Evolutionary conservation across 129 eudicot species (phyloP).

Genomic region (Lactuca sativa): DNA sequence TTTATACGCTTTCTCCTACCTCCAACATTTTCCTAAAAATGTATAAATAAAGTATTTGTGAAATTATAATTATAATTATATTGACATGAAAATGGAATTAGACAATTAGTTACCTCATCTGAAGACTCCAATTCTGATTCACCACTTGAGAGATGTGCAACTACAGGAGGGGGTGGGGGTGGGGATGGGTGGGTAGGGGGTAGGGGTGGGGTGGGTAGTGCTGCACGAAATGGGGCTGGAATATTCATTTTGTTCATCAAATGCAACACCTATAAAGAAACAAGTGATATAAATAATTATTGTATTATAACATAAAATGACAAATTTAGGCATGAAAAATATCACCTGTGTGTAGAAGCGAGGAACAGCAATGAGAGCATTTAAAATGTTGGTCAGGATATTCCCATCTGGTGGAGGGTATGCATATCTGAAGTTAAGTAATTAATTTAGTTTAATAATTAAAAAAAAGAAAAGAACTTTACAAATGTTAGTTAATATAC

Average conservation of each 20-base stretch:
- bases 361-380: conserved; percentile 99
- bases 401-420: conserved; percentile 97
- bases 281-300: neutral
- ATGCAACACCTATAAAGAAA: conserved; percentile 73
- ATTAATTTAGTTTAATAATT: conserved; percentile 13
- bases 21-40: conserved; percentile 49
- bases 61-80: conserved; percentile 1
- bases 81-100: neutral
- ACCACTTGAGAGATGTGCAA: conserved; percentile 53
- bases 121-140: conserved; percentile 99
- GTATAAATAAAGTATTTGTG: neutral
- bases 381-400: conserved; percentile 81
- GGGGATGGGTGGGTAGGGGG: conserved; percentile 68
- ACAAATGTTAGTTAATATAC: neutral
- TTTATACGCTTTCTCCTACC: conserved; percentile 53
- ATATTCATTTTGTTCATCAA: conserved; percentile 99
- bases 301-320: neutral
- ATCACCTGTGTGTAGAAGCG: conserved; percentile 92
- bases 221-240: conserved; percentile 96
- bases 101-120: conserved; percentile 63
- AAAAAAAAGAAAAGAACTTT: neutral
- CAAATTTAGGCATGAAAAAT: neutral
- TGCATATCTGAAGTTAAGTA: conserved; percentile 56
- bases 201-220: conserved; percentile 95
- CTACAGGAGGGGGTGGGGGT: conserved; percentile 51